These are phyloP conservation scores for Colletotrichum salicis DNA, from an alignment of 2,329 filamentous ascomycete species.

Conservation along the genomic window DNA sequence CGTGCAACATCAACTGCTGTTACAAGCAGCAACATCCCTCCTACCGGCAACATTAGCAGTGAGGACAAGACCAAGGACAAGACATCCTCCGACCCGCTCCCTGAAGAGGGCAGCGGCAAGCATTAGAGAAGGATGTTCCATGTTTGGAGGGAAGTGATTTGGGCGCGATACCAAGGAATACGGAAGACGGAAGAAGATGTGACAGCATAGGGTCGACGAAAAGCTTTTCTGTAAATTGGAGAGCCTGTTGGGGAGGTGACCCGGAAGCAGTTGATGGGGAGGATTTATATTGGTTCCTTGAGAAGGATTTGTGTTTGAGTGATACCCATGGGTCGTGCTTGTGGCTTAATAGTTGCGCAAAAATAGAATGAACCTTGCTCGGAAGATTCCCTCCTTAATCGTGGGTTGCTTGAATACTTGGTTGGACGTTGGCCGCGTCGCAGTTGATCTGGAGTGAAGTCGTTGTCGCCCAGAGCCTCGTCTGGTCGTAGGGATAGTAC, in stretches of 20 bases:
- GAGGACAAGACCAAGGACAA: background rate
- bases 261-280: background rate
- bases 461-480: background rate
- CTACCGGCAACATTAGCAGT: background rate
- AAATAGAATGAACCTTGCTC: background rate
- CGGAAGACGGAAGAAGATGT: background rate
- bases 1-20: background rate
- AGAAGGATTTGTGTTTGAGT: background rate
- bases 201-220: background rate
- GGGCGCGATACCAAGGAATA: background rate
- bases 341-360: background rate
- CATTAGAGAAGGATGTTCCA: background rate
- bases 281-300: background rate
- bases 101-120: conserved; percentile 1
- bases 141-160: background rate
- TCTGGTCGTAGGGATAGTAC: background rate
- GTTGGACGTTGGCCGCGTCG: background rate
- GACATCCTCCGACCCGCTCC: background rate
- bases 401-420: background rate
- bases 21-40: background rate
- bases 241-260: conserved; percentile 15
- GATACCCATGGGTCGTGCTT: background rate
- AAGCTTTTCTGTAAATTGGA: conserved; percentile 14
- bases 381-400: background rate
- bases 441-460: background rate